These are phyloP conservation scores for Papilionanthe hybrid DNA, from an alignment of 116 monocot species.

Conservation along the genomic window DNA sequence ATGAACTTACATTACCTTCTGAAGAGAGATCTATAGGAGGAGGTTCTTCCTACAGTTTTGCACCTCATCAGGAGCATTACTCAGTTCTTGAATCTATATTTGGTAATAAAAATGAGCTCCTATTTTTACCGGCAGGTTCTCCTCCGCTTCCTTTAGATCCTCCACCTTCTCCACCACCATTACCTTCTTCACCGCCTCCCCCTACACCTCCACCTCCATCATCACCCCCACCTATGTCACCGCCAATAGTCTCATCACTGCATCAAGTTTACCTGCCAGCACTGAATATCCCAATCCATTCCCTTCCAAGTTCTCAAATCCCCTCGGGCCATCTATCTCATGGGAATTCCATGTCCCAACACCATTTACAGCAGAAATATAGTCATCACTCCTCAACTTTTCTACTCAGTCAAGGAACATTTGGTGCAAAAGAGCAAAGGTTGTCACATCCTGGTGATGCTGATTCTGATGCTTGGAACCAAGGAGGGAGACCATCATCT, in stretches of 20 bases:
- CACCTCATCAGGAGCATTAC: slow-evolving; percentile 2
- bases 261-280: slow-evolving; percentile 22
- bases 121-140: slow-evolving; percentile 19
- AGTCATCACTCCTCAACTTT: slow-evolving; percentile 26
- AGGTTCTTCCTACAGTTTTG: background rate
- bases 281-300: slow-evolving; percentile 22
- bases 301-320: slow-evolving; percentile 27
- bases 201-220: slow-evolving; percentile 23
- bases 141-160: slow-evolving; percentile 24
- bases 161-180: slow-evolving; percentile 19
- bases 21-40: slow-evolving; percentile 8
- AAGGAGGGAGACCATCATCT: slow-evolving; percentile 23
- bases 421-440: slow-evolving; percentile 34
- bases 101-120: slow-evolving; percentile 16
- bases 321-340: slow-evolving; percentile 33
- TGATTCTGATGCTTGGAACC: slow-evolving; percentile 32
- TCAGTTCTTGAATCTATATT: slow-evolving; percentile 4
- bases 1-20: slow-evolving; percentile 16
- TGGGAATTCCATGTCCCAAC: slow-evolving; percentile 28
- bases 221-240: slow-evolving; percentile 14
- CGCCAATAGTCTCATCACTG: background rate
- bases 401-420: slow-evolving; percentile 26
- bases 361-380: slow-evolving; percentile 30
- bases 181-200: slow-evolving; percentile 17
- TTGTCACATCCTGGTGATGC: slow-evolving; percentile 27